Evolutionary conservation across 768 basidiomycete species (phyloP).

Genomic region (Hypholoma fasciculare): DNA sequence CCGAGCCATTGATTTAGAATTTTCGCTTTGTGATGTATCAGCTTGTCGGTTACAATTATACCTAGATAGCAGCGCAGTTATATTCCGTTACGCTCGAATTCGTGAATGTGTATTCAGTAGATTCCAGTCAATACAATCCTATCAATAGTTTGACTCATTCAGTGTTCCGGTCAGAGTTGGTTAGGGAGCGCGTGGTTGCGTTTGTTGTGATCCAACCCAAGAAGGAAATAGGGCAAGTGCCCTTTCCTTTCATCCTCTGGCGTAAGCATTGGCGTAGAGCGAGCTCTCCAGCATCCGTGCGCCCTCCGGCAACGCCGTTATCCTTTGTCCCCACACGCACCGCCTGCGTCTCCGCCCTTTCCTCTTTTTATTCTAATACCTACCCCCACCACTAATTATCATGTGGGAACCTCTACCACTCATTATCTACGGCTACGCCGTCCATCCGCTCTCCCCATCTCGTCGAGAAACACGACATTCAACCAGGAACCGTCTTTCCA

Average conservation of each 20-base stretch:
- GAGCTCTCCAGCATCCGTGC: background rate
- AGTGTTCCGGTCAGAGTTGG: slow-evolving; percentile 4
- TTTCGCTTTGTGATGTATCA: too few species aligned
- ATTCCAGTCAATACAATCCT: too few species aligned
- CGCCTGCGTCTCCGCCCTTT: slow-evolving; percentile 10
- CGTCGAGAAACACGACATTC: slow-evolving; percentile 71
- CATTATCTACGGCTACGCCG: slow-evolving; percentile 89
- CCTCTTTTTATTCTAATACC: background rate
- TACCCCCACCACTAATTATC: background rate
- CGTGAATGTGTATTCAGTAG: too few species aligned
- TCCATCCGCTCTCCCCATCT: slow-evolving; percentile 78
- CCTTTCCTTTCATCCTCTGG: slow-evolving; percentile 1
- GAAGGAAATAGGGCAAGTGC: slow-evolving; percentile 11
- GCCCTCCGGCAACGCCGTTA: background rate
- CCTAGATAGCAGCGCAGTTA: too few species aligned
- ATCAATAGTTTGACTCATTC: slow-evolving; percentile 6
- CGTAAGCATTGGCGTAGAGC: background rate
- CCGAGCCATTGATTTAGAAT: too few species aligned
- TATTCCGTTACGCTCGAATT: too few species aligned
- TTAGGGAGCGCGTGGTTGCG: slow-evolving; percentile 1
- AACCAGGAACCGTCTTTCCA: slow-evolving; percentile 55
- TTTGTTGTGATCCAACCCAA: slow-evolving; percentile 14
- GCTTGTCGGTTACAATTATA: too few species aligned
- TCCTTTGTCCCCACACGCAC: slow-evolving; percentile 6
- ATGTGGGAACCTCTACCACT: slow-evolving; percentile 59